Base-by-base conservation (phyloP, 768 basidiomycete species). In the Crucibulum laeve region DNA sequence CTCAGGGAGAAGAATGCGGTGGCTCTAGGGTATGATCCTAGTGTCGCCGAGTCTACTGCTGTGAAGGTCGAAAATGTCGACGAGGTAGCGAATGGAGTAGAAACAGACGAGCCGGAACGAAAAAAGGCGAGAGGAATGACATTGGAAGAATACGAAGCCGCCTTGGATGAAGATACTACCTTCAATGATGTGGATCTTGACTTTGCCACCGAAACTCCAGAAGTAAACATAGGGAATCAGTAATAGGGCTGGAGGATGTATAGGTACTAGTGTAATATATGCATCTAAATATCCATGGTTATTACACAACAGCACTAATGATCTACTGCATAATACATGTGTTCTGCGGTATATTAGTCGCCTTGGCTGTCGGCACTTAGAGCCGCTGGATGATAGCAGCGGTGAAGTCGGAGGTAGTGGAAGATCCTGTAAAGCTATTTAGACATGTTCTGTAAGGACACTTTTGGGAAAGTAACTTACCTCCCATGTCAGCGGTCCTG, bases 361-460 rank as follows among this genome's bases (percentile, higher is more conserved):
- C 11, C 11, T 8, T 36, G 8, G 35, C 10, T 8, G n/a, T 30
- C 8, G 8, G 28, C n/a, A 35, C 21, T 59, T 65, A 80, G 55
- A 91, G 69, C 62, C 83, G 84, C 66, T 86, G 79, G 69, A 97
- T 92, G 61, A 99, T 77, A 35, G 88, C 94, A 38, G 83, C 73
- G 28, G 96, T 99, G 71, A 99, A 92, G 57, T 97, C 95, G 22
- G 89, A 91, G 45, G 95, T 99, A 22, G 87, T 89, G 35, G 91
- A 80, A 49, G 85, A 82, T 44, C 93, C 91, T 90, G 47, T 8
- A 50, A 38, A 38, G 30, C 15, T 18, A 19, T 25, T 25, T 44
- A 46, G 40, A 51, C 43, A 57, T 35, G 25, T 25, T 38, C 23
- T 35, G 43, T 21, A 24, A 25, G 21, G 25, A 22, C 3, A 18